Conservation (phyloP, 768 basidiomycete species). For the Gloeostereum incarnatum region DNA sequence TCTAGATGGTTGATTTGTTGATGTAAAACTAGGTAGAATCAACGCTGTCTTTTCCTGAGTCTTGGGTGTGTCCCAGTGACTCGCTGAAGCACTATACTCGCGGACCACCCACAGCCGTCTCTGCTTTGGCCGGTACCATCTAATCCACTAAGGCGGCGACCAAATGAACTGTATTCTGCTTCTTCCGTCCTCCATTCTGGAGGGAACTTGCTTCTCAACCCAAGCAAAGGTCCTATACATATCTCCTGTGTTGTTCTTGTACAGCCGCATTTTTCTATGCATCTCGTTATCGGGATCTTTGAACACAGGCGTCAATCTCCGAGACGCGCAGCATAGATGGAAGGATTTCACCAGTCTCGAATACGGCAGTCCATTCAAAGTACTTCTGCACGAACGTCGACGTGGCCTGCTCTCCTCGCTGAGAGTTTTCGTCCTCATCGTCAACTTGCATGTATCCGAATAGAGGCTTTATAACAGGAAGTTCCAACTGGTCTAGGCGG, state of each 20-base stretch:
- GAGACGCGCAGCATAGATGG: too few species aligned
- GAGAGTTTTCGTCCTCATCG: conserved; percentile 10
- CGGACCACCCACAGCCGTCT: not conserved
- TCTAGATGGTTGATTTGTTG: too few species aligned
- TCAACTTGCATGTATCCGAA: conserved; percentile 11
- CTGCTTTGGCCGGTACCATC: not conserved
- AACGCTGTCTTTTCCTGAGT: too few species aligned
- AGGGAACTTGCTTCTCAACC: not conserved
- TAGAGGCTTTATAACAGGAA: conserved; percentile 34
- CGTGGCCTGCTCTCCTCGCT: conserved; percentile 22
- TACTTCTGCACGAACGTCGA: conserved; percentile 37
- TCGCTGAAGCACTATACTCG: not conserved
- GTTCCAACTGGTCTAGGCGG: conserved; percentile 34
- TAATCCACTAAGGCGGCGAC: not conserved
- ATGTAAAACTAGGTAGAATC: conserved; percentile 28
- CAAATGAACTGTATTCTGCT: not conserved
- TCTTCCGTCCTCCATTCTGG: not conserved
- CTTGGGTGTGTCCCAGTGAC: not conserved
- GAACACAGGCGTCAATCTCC: too few species aligned
- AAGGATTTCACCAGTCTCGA: conserved; percentile 34
- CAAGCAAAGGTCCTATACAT: not conserved
- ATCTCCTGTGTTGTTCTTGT: not conserved
- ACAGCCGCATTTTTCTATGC: not conserved
- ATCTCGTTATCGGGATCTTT: not conserved
- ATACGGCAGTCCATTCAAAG: conserved; percentile 41